Evolutionary conservation across 306 rosid species (phyloP), one percentile per base, ranked within the genome.

Genomic region (Dicorynia guianensis): DNA sequence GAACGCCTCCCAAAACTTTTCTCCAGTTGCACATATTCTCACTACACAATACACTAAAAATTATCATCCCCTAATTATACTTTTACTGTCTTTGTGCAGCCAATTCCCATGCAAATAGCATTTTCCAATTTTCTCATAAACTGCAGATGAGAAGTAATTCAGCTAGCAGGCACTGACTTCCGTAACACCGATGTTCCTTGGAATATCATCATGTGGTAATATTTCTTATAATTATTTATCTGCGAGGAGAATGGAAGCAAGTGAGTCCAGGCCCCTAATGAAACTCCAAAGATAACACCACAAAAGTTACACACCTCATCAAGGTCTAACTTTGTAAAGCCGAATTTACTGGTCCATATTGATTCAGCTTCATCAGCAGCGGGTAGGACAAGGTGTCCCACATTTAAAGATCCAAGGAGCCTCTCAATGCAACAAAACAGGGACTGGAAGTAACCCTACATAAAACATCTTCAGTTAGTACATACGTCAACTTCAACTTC

Each of bases 141-240:
- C 12, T 43, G 11, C 73, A 17, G 8, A 13, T 20, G 18, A 30
- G 46, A 63, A 73, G 76, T 11, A 18, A 78, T 72, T 84, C 90
- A 73, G 70, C 56, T 68, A 36, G 71, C 72, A 4, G 87, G 93
- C 7, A 89, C 79, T 0, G 79, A 13, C 79, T 86, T 91, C 38
- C 61, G 68, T 20, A 94, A 73, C 57, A 90, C 82, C 0, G 91
- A 63, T 4, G 96, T 88, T 49, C 91, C 96, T 44, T 92, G 93
- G 80, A 96, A 96, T 54, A 93, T 75, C 97, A 96, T 85, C 82
- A 93, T 86, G 59, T 81, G 99, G 76, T 88, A 93, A 53, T 69
- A 84, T 79, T 57, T 89, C 80, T 62, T 75, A 47, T 72, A 88
- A 33, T 81, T 64, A 72, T 76, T 81, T 18, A 90, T 78, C 98